These are phyloP conservation scores for Polyplosphaeria fusca DNA, from an alignment of 495 filamentous ascomycete species.

Conservation along the genomic window DNA sequence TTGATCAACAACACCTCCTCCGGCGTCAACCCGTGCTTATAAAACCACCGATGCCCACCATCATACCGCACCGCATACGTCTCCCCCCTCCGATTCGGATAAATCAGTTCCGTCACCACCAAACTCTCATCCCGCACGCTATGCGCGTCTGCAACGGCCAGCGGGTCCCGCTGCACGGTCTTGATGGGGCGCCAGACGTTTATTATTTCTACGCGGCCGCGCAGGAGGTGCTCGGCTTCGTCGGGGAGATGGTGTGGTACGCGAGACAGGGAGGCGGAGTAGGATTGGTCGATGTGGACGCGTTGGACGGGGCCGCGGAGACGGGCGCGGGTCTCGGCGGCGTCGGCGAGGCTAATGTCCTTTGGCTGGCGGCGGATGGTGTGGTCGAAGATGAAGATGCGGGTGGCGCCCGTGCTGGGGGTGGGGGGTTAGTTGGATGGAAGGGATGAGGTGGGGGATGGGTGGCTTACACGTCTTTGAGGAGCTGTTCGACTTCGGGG, in stretches of 20 bases:
- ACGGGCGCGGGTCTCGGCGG: slow-evolving; percentile 4
- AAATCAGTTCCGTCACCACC: slow-evolving; percentile 31
- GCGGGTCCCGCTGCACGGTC: slow-evolving; percentile 59
- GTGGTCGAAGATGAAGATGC: slow-evolving; percentile 71
- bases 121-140: slow-evolving; percentile 31
- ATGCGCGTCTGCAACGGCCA: slow-evolving; percentile 55
- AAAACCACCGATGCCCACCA: slow-evolving; percentile 30
- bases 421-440: no score
- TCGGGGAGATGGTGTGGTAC: slow-evolving; percentile 61
- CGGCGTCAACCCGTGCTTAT: slow-evolving; percentile 47
- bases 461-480: slow-evolving; percentile 55
- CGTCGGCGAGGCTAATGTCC: slow-evolving; percentile 17
- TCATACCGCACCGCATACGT: slow-evolving; percentile 30
- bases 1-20: slow-evolving; percentile 65
- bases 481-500: slow-evolving; percentile 61
- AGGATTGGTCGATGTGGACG: slow-evolving; percentile 73
- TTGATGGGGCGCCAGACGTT: slow-evolving; percentile 72
- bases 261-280: slow-evolving; percentile 53
- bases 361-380: slow-evolving; percentile 60
- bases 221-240: slow-evolving; percentile 56
- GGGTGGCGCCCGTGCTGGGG: slow-evolving; percentile 50
- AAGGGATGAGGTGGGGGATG: neutral
- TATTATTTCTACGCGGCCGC: slow-evolving; percentile 66
- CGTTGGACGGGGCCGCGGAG: slow-evolving; percentile 62
- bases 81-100: slow-evolving; percentile 32